Evolutionary conservation across 306 rosid genomes (phyloP), one percentile per base, ranked within the genome.

Genomic region (Malus fusca): DNA sequence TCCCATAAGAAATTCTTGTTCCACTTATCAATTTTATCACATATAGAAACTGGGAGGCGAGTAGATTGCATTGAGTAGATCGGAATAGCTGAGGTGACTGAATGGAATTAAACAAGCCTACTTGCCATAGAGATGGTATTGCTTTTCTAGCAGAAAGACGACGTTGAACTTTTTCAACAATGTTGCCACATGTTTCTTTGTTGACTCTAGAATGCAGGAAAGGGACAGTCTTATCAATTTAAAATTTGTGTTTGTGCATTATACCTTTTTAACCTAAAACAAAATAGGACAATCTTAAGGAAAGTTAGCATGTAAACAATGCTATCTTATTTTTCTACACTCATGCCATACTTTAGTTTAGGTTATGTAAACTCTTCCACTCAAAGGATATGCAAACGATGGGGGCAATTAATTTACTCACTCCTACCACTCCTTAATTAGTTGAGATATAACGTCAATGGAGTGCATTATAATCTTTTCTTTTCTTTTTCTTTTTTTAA

Each of bases 151-250:
- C 5, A 30, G 33, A 30, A 30, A 30, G 33, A 3, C 8, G 2
- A 35, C 2, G 40, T 75, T 82, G 77, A 80, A 76, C 59, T 18
- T 78, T 55, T 81, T 77, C 75, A 11, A 42, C 46, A 11, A 43
- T 11, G 46, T 43, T 43, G 14, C 13, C 14, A 43, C 11, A 43
- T 1, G 4, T 43, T 6, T 18, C 59, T 8, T 52, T 52, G 9
- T 6, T 52, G 59, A 52, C n/a, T 21, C 8, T 52, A 21, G 8
- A 8, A 3, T 18, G 59, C 5, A 30, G 33, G 3, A 30, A 30
- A 1, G 0, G 58, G 0, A 52, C 10, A 15, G 2, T 26, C 28
- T 26, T 26, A 26, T 25, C 26, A 25, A 25, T 26, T 84, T 30
- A 52, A 72, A 33, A 5, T 55, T 31, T 33, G 35, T 35, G 66